Evolutionary conservation across 805 yeast species (phyloP).

Genomic region (Saccharomycopsis babjevae): DNA sequence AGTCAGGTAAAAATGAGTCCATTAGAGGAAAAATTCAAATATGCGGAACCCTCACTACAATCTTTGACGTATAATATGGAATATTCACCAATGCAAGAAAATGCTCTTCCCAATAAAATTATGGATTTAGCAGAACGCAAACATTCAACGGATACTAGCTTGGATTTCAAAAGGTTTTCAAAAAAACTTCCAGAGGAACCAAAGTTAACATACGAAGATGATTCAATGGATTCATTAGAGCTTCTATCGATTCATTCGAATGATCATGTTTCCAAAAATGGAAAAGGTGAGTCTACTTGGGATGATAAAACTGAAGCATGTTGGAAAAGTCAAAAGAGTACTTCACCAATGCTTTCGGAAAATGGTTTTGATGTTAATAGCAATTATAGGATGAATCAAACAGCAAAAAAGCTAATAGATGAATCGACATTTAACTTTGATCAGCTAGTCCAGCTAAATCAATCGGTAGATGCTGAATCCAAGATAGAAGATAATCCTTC

Average conservation of each 20-base stretch:
- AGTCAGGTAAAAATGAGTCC: background rate
- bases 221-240: background rate
- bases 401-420: background rate
- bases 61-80: background rate
- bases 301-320: background rate
- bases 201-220: background rate
- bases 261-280: background rate
- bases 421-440: slow-evolving; percentile 2
- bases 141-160: too few relatives aligned
- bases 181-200: background rate
- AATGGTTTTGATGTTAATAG: slow-evolving; percentile 1
- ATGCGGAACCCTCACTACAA: background rate
- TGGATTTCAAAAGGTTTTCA: background rate
- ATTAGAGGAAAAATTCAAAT: background rate
- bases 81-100: background rate
- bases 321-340: background rate
- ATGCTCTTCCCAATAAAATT: background rate
- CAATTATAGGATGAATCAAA: background rate
- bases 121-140: background rate
- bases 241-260: background rate
- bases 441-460: slow-evolving; percentile 1
- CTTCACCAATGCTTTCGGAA: background rate
- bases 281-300: background rate
- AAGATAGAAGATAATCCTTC: background rate
- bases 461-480: background rate